Base-by-base conservation (phyloP, 139 green algal genomes). In the Tetradesmus obliquus region DNA sequence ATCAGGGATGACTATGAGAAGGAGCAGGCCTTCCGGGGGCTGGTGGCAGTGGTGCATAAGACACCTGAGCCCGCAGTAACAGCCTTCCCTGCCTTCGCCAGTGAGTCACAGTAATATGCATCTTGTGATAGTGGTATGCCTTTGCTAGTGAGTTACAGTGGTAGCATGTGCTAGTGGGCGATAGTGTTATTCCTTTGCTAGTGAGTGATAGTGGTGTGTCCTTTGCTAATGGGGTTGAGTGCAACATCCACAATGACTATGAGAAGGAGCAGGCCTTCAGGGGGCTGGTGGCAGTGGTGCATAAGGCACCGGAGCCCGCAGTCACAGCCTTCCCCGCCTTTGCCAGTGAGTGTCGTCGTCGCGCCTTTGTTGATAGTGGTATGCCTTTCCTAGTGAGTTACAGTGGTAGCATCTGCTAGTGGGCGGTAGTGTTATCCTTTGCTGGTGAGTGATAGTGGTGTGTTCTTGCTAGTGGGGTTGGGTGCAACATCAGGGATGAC, bases 261-360 rank as follows among this genome's bases (percentile, higher is more conserved):
- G 98, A 99, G 93, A 99, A 99, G 96, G 98, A 99, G 93, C 90
- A 96, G 17, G 97, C 96, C 0, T 99, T 99, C 93, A 83, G 95
- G 82, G 98, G 98, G 10, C 94, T 99, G 9, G 96, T 94, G 89
- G 81, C 91, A 17, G 74, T 98, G 87, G 86, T 99, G 58, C 95
- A 94, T 2, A 76, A 95, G 58, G 97, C 98, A 91, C 96, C 97
- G 0, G 90, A 97, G 91, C 94, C 93, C 5, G 96, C 91, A 45
- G 66, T 96, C 58, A 32, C 82, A 0, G 54, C 82, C 5, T 98
- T 98, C 79, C 71, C 79, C 19, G 13, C 90, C 13, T 82, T 99
- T 24, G 93, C 90, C 87, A 79, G 88, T 91, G 45, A 7, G 84
- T 45, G 32, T 45, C 32, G 32, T 45, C 32, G 32, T 45, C 32